A percentile compares a stretch with the other conserved stretches of the same genome.
Conservation (phyloP, 2,329 filamentous ascomycete species). For the Gaeumannomyces tritici region DNA sequence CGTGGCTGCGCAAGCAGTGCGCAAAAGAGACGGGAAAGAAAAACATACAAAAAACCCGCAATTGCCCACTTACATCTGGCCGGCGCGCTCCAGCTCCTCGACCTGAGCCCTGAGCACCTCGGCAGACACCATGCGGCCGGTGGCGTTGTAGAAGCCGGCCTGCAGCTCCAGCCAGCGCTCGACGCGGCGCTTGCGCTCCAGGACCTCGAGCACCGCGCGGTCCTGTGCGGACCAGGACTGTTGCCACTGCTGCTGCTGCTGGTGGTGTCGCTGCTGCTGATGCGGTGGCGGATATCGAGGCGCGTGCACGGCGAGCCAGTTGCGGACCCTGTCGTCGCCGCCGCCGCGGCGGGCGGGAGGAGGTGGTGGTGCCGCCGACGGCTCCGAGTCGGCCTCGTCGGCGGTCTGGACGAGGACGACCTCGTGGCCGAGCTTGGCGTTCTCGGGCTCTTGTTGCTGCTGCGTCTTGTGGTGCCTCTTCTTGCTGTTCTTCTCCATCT, state of each 20-base stretch:
- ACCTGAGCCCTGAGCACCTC: slow-evolving; percentile 25
- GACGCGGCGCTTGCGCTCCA: slow-evolving; percentile 22
- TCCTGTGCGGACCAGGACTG: slow-evolving; percentile 12
- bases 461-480: background rate
- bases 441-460: background rate
- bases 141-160: slow-evolving; percentile 32
- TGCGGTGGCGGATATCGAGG: background rate
- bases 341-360: background rate
- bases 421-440: background rate
- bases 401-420: background rate
- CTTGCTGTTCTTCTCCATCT: slow-evolving; percentile 1
- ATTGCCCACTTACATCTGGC: slow-evolving; percentile 4
- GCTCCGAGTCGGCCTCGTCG: background rate
- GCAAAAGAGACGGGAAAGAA: background rate
- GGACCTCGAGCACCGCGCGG: slow-evolving; percentile 16
- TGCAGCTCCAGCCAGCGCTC: slow-evolving; percentile 32
- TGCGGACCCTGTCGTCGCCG: background rate
- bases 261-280: background rate
- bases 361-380: too few relatives aligned
- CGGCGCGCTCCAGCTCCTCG: slow-evolving; percentile 10
- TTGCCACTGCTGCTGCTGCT: background rate
- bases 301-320: slow-evolving; percentile 2
- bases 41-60: slow-evolving; percentile 17
- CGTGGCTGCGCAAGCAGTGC: too few relatives aligned
- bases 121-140: slow-evolving; percentile 28